A percentile compares a stretch with the other conserved stretches of the same genome.
These are phyloP conservation scores for Fusarium camptoceras DNA, from an alignment of 2,329 filamentous ascomycete species.

Conservation along the genomic window DNA sequence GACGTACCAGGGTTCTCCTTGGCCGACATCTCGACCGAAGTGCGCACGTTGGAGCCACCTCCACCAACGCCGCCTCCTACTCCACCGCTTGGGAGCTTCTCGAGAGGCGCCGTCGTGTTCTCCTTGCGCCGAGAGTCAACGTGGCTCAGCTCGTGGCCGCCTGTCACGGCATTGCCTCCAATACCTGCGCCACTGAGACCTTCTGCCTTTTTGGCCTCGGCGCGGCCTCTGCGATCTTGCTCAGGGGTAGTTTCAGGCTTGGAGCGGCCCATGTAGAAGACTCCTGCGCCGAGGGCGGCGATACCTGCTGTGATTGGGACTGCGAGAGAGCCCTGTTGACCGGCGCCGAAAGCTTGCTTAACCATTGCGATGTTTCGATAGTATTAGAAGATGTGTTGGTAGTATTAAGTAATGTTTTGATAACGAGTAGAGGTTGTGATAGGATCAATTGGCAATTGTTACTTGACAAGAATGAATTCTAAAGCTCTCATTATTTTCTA, in stretches of 20 bases:
- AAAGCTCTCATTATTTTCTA: conserved; percentile 15
- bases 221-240: conserved; percentile 35
- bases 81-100: conserved; percentile 51
- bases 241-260: conserved; percentile 22
- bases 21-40: conserved; percentile 44
- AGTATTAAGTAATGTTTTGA: conserved; percentile 1
- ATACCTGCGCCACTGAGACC: conserved; percentile 50
- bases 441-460: conserved; percentile 13
- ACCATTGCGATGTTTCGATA: conserved; percentile 19
- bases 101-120: conserved; percentile 40
- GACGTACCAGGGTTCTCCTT: conserved; percentile 25
- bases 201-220: conserved; percentile 49
- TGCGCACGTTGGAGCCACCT: conserved; percentile 47
- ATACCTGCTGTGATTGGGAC: conserved; percentile 38
- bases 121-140: conserved; percentile 36
- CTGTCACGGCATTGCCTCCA: conserved; percentile 48
- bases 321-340: conserved; percentile 32
- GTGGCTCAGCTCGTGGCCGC: conserved; percentile 47
- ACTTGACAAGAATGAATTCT: neutral
- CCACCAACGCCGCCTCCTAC: conserved; percentile 50
- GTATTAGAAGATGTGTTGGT: conserved; percentile 1
- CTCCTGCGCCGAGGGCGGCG: conserved; percentile 38
- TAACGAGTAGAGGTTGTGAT: neutral
- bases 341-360: conserved; percentile 34
- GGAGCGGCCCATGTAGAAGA: conserved; percentile 40